Percentiles rank a stretch among this genome's conserved stretches.
These are phyloP conservation scores for Naganishia vaughanmartiniae DNA, from an alignment of 768 basidiomycete species.

Conservation along the genomic window DNA sequence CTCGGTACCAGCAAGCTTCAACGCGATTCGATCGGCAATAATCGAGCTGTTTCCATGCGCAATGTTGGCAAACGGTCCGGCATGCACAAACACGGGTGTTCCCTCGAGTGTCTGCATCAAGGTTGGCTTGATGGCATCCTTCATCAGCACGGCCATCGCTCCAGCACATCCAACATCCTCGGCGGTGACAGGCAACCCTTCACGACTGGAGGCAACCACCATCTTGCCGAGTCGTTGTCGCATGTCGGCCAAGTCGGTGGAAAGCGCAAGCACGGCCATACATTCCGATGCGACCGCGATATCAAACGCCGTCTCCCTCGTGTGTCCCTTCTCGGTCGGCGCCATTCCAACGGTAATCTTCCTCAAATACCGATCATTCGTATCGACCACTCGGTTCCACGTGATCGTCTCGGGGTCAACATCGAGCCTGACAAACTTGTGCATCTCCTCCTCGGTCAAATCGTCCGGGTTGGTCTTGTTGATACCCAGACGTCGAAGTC, in stretches of 20 bases:
- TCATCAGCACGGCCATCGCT: constrained; percentile 93
- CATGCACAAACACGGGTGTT: constrained; percentile 97
- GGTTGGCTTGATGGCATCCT: constrained; percentile 98
- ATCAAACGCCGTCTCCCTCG: constrained; percentile 88
- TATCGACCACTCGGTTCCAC: constrained; percentile 94
- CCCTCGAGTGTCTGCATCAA: constrained; percentile 98
- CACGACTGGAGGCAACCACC: constrained; percentile 92
- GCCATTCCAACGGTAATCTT: constrained; percentile 90
- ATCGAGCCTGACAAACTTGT: constrained; percentile 83
- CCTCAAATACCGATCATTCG: constrained; percentile 93
- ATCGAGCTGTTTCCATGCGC: constrained; percentile 97
- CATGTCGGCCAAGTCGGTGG: constrained; percentile 86
- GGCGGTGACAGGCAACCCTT: constrained; percentile 86
- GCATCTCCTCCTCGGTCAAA: constrained; percentile 87
- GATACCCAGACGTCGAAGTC: constrained; percentile 90
- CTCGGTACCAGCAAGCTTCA: constrained; percentile 94
- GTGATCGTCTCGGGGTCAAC: constrained; percentile 87
- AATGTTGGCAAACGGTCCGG: constrained; percentile 98
- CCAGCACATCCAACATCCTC: constrained; percentile 95
- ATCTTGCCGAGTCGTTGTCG: constrained; percentile 83
- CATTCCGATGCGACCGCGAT: constrained; percentile 96
- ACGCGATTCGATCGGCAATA: constrained; percentile 91
- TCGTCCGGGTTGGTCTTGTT: constrained; percentile 88
- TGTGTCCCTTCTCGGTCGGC: constrained; percentile 81
- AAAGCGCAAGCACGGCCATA: constrained; percentile 94